Evolutionary conservation across 2,329 filamentous ascomycete genomes (phyloP).

Genomic region (Aspergillus sergii): DNA sequence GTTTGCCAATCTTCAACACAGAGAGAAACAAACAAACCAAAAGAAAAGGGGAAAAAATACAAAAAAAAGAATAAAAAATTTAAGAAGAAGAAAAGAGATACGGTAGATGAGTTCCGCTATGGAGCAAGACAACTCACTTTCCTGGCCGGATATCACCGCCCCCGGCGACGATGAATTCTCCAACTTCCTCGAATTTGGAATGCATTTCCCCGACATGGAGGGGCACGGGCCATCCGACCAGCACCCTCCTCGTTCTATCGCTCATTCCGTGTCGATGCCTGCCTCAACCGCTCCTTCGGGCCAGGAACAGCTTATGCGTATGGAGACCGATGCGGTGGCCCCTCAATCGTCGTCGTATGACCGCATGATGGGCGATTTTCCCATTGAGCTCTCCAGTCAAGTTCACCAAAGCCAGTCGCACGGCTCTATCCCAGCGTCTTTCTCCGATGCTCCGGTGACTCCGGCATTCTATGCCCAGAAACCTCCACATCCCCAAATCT

Average conservation of each 20-base stretch:
- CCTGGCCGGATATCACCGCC: slow-evolving; percentile 38
- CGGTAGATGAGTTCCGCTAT: slow-evolving; percentile 24
- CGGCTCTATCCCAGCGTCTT: slow-evolving; percentile 28
- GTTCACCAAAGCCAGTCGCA: slow-evolving; percentile 26
- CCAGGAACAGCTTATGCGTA: slow-evolving; percentile 29
- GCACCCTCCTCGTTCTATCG: slow-evolving; percentile 35
- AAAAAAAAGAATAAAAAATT: neutral
- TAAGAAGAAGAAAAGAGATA: neutral
- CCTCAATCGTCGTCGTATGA: slow-evolving; percentile 28
- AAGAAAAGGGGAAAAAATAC: neutral
- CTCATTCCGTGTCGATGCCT: slow-evolving; percentile 36
- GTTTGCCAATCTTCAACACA: neutral
- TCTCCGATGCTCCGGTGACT: slow-evolving; percentile 34
- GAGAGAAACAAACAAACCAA: too few species aligned
- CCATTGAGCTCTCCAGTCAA: slow-evolving; percentile 33
- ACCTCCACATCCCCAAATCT: slow-evolving; percentile 28
- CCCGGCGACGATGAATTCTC: slow-evolving; percentile 52
- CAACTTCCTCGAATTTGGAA: slow-evolving; percentile 52
- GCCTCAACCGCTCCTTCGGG: slow-evolving; percentile 31
- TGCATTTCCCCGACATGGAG: slow-evolving; percentile 48
- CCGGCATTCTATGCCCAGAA: slow-evolving; percentile 38
- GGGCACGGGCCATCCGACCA: slow-evolving; percentile 41
- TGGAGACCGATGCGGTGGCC: slow-evolving; percentile 31
- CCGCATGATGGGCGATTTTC: slow-evolving; percentile 38
- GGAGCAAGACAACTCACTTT: slow-evolving; percentile 38